phyloP scores from a whole-genome alignment of 495 filamentous ascomycete genomes.

The Cenococcum geophilum region DNA sequence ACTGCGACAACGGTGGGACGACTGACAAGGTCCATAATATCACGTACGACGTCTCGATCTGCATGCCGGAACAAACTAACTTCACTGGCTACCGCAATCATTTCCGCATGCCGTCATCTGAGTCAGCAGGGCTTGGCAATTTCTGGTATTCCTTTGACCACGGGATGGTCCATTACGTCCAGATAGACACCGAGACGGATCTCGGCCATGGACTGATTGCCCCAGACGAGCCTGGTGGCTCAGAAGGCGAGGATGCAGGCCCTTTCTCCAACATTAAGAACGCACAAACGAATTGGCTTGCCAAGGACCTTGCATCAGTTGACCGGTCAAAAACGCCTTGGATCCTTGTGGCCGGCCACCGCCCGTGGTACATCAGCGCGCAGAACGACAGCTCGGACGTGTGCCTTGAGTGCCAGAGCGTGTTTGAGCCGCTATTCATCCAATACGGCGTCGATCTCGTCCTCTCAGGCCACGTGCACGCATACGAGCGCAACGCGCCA shows the following conservation, averaged over 20 bases:
- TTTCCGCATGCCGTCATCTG: slow-evolving; percentile 45
- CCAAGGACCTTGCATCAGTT: slow-evolving; percentile 45
- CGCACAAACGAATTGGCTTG: slow-evolving; percentile 40
- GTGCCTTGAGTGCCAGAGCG: slow-evolving; percentile 36
- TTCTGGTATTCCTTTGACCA: slow-evolving; percentile 64
- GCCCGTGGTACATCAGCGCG: slow-evolving; percentile 10
- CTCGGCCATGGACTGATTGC: slow-evolving; percentile 43
- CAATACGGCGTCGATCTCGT: slow-evolving; percentile 14
- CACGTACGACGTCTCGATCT: slow-evolving; percentile 43
- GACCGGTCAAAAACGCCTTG: slow-evolving; percentile 44
- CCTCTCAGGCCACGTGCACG: slow-evolving; percentile 35
- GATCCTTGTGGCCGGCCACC: slow-evolving; percentile 15
- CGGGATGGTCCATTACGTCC: slow-evolving; percentile 52
- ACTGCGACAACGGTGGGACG: no score
- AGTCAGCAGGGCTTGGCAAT: slow-evolving; percentile 46
- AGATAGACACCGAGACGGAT: slow-evolving; percentile 56
- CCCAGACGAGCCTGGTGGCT: slow-evolving; percentile 42
- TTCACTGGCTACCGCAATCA: slow-evolving; percentile 37
- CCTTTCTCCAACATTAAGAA: slow-evolving; percentile 46
- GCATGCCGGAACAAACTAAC: slow-evolving; percentile 17
- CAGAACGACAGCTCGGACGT: slow-evolving; percentile 13
- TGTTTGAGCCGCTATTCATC: slow-evolving; percentile 15
- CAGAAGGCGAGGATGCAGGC: slow-evolving; percentile 46
- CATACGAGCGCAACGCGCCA: slow-evolving; percentile 39
- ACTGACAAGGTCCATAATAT: slow-evolving; percentile 28